Evolutionary conservation across 2,329 filamentous ascomycete species (phyloP), one percentile per base, ranked within the genome.

Genomic region (Colletotrichum sp.): DNA sequence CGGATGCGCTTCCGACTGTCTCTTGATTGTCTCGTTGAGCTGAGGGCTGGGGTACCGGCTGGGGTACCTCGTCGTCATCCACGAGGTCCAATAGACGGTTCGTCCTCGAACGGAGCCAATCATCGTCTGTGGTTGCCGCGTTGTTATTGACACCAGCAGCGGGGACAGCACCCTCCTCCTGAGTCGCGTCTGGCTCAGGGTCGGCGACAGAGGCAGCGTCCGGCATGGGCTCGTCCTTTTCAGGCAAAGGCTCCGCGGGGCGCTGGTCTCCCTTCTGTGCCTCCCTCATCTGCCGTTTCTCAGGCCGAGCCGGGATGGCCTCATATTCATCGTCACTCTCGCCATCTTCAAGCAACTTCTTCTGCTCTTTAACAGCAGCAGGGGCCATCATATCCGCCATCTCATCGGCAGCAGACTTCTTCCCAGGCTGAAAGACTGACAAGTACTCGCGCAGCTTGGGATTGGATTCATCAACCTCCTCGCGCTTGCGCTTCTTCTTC

Each of bases 31-130:
- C 67, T 71, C 76, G 77, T 12, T 77, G 74, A 36, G 76, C 68
- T 68, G 77, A 81, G 72, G 75, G 74, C 30, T 72, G 79, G 70
- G 24, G 73, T 55, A 85, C 83, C 75, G 75, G 74, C 30, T 72
- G 79, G 72, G 24, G 73, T 55, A 85, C 83, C 75, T 94, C 91
- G 75, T 93, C 93, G 59, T 95, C 94, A 80, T 98, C 95, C 70
- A 96, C 89, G 32, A 99, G 88, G 83, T 96, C 97, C 67, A 98
- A 89, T 65, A 98, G 87, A 80, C 96, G 92, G 85, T 93, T 98
- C 16, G 96, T 99, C 79, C 95, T 92, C 77, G 95, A 96, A 74
- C 96, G 93, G 79, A 98, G 89, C 97, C 97, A 99, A 84, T 99
- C 96, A 76, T 93, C 92, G 85, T 98, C 96, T 26, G 94, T 93